Conservation (phyloP, 306 rosid species). For the Trichosanthes cucumerina region DNA sequence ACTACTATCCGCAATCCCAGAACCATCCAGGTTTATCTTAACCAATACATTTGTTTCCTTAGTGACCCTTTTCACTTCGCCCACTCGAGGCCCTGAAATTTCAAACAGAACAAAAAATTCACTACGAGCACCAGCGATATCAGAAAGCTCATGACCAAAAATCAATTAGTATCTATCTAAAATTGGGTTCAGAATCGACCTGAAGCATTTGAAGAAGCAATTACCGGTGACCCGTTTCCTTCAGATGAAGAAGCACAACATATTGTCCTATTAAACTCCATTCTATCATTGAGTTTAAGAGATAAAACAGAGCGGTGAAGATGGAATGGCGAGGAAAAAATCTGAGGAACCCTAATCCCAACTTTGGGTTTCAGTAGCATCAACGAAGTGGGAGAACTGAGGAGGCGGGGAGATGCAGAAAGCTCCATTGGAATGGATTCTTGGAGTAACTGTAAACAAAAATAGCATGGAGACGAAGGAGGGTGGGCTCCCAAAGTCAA, state of each 20-base stretch:
- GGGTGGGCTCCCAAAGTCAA: neutral
- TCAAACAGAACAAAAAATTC: neutral
- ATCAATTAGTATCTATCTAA: neutral
- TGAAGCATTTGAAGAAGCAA: slow-evolving; percentile 26
- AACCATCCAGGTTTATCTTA: slow-evolving; percentile 79
- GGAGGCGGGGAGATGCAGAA: slow-evolving; percentile 30
- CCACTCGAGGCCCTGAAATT: slow-evolving; percentile 56
- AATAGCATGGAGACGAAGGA: neutral
- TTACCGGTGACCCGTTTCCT: slow-evolving; percentile 28
- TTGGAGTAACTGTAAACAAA: neutral
- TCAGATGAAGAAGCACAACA: slow-evolving; percentile 32
- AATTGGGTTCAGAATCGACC: slow-evolving; percentile 24
- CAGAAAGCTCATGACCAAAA: neutral
- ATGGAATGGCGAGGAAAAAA: neutral
- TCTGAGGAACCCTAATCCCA: slow-evolving; percentile 22
- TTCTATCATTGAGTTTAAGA: slow-evolving; percentile 15
- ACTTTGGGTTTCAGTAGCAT: slow-evolving; percentile 31
- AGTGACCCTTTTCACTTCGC: slow-evolving; percentile 83
- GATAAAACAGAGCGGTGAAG: slow-evolving; percentile 19
- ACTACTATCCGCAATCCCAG: slow-evolving; percentile 58
- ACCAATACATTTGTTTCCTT: slow-evolving; percentile 76
- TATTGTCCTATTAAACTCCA: slow-evolving; percentile 18
- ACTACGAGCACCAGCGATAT: neutral
- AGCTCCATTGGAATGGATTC: slow-evolving; percentile 36
- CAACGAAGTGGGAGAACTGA: slow-evolving; percentile 22